Base-by-base conservation (phyloP, 371 early-diverging fungal species). In the Choanephora cucurbitarum region DNA sequence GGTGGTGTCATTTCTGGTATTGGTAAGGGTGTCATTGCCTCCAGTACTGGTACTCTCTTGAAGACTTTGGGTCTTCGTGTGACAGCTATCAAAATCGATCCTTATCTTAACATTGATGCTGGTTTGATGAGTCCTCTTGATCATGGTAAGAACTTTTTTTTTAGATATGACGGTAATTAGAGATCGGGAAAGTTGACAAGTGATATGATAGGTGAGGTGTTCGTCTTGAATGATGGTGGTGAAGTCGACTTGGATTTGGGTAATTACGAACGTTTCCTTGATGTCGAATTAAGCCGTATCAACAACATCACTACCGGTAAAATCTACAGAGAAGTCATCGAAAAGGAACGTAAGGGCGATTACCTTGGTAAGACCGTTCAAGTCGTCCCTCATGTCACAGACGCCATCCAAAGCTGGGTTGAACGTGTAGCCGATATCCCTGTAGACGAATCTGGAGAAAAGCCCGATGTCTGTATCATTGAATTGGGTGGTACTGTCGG, bases 291-390 rank as follows among this genome's bases (percentile, higher is more conserved):
- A 62, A 92, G 95, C 39, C 87, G 93, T 46, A 89, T 94, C 73
- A 99, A 99, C 89, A 96, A 96, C 73, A 96, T 99, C 66, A 99
- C 99, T 17, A 95, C 99, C 32, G 99, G 99, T 68, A 98, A 99
- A 74, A 93, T 99, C 62, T 97, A 98, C 82, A 83, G 88, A 44
- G 85, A 91, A 67, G 94, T 99, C 34, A 99, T 99, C 69, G 94
- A 96, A 71, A 86, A 87, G 64, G 74, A 87, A 80, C 88, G 98
- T 52, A 83, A 86, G 57, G 99, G 99, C 52, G 96, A 95, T 63
- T 99, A 97, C 73, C 83, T 99, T 24, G 99, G 99, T 59, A 98
- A 99, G 82, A 99, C 99, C 5, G 97, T 99, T 23, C 98, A 99
- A 72, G 95, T 99, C 0, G 97, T 99, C 11, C 99, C 99, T 21